These are phyloP conservation scores for Zymoseptoria brevis DNA, from an alignment of 2,329 filamentous ascomycete genomes.

Conservation along the genomic window DNA sequence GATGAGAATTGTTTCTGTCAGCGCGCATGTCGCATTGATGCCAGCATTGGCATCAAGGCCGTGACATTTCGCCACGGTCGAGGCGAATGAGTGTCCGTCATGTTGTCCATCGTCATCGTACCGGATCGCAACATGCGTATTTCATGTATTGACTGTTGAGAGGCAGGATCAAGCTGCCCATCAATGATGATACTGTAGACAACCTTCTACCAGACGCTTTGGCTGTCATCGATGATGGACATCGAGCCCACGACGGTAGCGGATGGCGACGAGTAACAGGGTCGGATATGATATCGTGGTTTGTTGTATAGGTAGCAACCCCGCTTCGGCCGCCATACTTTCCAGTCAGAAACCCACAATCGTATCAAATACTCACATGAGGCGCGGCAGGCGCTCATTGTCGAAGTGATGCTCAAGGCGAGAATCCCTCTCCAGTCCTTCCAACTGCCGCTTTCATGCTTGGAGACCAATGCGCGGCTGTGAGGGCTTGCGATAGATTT, in stretches of 20 bases:
- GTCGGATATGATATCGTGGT: too few species aligned
- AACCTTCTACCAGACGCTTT: too few species aligned
- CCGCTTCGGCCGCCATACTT: too few species aligned
- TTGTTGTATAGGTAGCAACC: too few species aligned
- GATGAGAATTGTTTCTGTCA: background rate
- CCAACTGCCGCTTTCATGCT: background rate
- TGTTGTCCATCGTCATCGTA: background rate
- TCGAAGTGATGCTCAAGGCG: background rate
- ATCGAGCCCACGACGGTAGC: too few species aligned
- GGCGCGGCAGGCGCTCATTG: background rate
- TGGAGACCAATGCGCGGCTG: conserved; percentile 42
- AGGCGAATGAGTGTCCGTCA: background rate
- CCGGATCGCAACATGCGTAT: too few species aligned
- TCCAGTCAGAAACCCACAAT: too few species aligned
- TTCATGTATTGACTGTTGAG: background rate
- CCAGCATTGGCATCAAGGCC: background rate
- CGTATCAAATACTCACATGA: background rate
- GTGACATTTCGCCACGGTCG: background rate
- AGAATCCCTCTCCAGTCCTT: background rate
- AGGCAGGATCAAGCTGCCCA: background rate
- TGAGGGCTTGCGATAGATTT: conserved; percentile 10
- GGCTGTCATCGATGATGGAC: too few species aligned
- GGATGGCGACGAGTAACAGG: too few species aligned
- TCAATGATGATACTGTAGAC: too few species aligned
- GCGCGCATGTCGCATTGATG: background rate